These are phyloP conservation scores for Oxalis stricta DNA, from an alignment of 441 rosid species.

Conservation along the genomic window DNA sequence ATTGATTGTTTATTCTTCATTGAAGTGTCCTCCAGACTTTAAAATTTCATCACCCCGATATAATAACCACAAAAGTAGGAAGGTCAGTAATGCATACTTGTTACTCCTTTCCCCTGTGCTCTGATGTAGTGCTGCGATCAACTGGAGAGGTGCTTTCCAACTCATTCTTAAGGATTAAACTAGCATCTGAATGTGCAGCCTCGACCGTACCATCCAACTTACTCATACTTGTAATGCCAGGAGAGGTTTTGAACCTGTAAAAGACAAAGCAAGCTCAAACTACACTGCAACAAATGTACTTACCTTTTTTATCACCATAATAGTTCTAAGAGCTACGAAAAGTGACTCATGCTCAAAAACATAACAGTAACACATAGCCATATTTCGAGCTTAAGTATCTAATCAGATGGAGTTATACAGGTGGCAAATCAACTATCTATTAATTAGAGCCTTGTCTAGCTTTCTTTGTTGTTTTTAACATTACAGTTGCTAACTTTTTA, in stretches of 20 bases:
- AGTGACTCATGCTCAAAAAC: no score
- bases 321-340: no score
- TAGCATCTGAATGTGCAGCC: conserved; percentile 38
- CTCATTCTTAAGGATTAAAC: conserved; percentile 39
- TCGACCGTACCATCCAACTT: conserved; percentile 49
- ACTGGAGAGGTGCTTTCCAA: conserved; percentile 41
- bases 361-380: no score
- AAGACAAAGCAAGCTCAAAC: conserved; percentile 4
- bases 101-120: conserved; percentile 56
- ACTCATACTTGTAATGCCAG: conserved; percentile 39
- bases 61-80: conserved; percentile 7
- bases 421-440: no score
- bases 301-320: no score
- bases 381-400: no score
- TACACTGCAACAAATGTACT: no score
- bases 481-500: no score
- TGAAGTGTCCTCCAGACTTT: background rate
- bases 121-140: conserved; percentile 32
- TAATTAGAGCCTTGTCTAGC: no score
- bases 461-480: no score
- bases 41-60: background rate
- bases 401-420: no score
- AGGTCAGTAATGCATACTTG: conserved; percentile 40
- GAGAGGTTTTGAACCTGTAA: conserved; percentile 56
- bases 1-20: background rate